A percentile compares a stretch with the other conserved stretches of the same genome.
Evolutionary conservation across 768 basidiomycete genomes (phyloP).

Genomic region (Asterophora parasitica): DNA sequence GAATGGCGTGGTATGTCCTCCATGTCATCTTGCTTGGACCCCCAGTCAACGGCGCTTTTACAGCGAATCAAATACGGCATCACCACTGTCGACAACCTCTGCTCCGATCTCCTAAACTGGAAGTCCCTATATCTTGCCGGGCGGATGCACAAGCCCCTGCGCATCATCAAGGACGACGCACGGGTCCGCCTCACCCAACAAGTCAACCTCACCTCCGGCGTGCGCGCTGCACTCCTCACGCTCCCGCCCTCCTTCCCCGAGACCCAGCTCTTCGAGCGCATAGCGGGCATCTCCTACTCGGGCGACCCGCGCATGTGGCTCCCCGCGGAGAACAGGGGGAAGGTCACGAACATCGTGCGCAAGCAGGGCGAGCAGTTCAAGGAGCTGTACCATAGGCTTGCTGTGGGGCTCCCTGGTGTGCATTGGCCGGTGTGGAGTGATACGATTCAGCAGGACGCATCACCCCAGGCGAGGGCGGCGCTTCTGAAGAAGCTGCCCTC

Average conservation of each 20-base stretch:
- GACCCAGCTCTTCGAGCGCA: conserved; percentile 74
- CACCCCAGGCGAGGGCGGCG: conserved; percentile 59
- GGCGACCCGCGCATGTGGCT: conserved; percentile 94
- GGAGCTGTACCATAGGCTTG: conserved; percentile 79
- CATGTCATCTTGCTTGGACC: no score
- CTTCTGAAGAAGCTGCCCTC: conserved; percentile 79
- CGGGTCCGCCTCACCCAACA: conserved; percentile 89
- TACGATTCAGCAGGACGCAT: conserved; percentile 70
- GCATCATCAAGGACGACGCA: conserved; percentile 89
- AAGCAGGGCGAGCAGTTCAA: conserved; percentile 80
- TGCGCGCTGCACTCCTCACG: conserved; percentile 84
- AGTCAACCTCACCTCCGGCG: conserved; percentile 87
- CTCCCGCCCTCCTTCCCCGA: conserved; percentile 83
- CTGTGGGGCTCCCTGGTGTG: conserved; percentile 75
- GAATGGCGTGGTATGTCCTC: conserved; percentile 62
- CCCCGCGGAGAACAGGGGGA: conserved; percentile 90
- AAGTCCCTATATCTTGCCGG: conserved; percentile 89
- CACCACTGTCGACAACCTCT: conserved; percentile 85
- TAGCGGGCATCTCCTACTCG: conserved; percentile 80
- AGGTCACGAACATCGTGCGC: conserved; percentile 90
- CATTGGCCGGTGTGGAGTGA: conserved; percentile 54
- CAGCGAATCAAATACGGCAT: conserved; percentile 97
- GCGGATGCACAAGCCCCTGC: conserved; percentile 94
- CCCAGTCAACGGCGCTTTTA: background rate
- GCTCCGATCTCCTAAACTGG: conserved; percentile 91